Evolutionary conservation across 352 stramenopile species (phyloP).

Genomic region (Phytophthora melonis): DNA sequence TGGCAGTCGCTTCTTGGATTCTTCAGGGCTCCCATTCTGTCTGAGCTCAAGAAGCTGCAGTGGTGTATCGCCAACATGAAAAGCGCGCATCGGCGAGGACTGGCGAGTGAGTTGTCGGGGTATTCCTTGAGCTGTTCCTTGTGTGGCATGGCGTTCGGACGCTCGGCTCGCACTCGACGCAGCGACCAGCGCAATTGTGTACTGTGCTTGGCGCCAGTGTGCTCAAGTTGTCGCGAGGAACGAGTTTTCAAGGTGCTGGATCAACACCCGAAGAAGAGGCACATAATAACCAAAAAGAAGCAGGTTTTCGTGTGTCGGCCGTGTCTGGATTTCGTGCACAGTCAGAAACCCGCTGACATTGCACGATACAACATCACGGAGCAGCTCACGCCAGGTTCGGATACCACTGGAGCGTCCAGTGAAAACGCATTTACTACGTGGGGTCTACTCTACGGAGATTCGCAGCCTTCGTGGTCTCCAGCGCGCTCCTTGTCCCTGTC

Average conservation of each 20-base stretch:
- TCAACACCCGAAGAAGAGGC: slow-evolving; percentile 33
- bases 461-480: not conserved
- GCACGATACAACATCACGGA: slow-evolving; percentile 20
- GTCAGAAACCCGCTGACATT: slow-evolving; percentile 36
- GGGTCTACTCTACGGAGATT: slow-evolving; percentile 36
- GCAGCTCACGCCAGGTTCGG: slow-evolving; percentile 33
- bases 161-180: slow-evolving; percentile 24
- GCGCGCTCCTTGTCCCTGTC: not conserved
- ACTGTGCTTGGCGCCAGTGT: slow-evolving; percentile 39
- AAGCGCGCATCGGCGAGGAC: slow-evolving; percentile 23
- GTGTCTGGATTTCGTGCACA: slow-evolving; percentile 37
- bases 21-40: slow-evolving; percentile 29
- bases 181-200: slow-evolving; percentile 36
- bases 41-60: slow-evolving; percentile 44
- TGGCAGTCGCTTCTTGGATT: slow-evolving; percentile 41
- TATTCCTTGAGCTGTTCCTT: slow-evolving; percentile 32
- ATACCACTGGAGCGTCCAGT: slow-evolving; percentile 24
- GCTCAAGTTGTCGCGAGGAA: slow-evolving; percentile 38
- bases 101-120: slow-evolving; percentile 24
- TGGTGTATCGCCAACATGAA: slow-evolving; percentile 49
- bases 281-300: slow-evolving; percentile 27
- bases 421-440: slow-evolving; percentile 28
- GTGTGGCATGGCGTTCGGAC: slow-evolving; percentile 31
- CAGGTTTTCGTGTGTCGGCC: slow-evolving; percentile 32
- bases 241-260: slow-evolving; percentile 29